phyloP scores from a whole-genome alignment of 2,329 filamentous ascomycete genomes.

The Ceratocystis ficicola region DNA sequence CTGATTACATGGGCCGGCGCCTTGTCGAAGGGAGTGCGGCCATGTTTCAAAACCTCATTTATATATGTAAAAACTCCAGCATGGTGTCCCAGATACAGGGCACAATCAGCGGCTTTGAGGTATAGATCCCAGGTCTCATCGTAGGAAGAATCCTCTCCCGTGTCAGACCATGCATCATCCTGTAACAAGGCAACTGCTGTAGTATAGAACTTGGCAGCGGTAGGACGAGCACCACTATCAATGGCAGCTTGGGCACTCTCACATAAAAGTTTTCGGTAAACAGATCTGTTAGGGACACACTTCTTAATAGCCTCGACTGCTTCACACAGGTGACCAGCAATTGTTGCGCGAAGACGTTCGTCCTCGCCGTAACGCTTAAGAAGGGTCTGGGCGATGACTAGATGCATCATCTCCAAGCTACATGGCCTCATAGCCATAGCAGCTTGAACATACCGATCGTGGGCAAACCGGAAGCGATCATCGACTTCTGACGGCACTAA shows the following conservation, averaged over 20 bases:
- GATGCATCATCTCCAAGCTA: slow-evolving; percentile 72
- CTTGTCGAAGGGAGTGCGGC: slow-evolving; percentile 63
- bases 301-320: slow-evolving; percentile 62
- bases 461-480: slow-evolving; percentile 75
- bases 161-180: slow-evolving; percentile 61
- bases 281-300: slow-evolving; percentile 45
- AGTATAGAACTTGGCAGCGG: slow-evolving; percentile 70
- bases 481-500: slow-evolving; percentile 72
- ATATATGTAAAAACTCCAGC: slow-evolving; percentile 57
- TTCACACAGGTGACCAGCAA: slow-evolving; percentile 70
- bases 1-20: slow-evolving; percentile 73
- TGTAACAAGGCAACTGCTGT: slow-evolving; percentile 70
- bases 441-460: slow-evolving; percentile 75
- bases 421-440: slow-evolving; percentile 57
- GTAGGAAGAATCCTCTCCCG: slow-evolving; percentile 55
- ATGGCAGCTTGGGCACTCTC: slow-evolving; percentile 66
- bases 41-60: slow-evolving; percentile 55
- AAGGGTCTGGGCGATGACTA: slow-evolving; percentile 70
- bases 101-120: slow-evolving; percentile 69
- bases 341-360: slow-evolving; percentile 53
- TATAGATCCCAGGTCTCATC: slow-evolving; percentile 74
- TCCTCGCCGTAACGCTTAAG: slow-evolving; percentile 57
- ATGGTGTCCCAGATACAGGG: slow-evolving; percentile 64
- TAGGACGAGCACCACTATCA: slow-evolving; percentile 71
- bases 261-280: slow-evolving; percentile 64